Evolutionary conservation across 2,329 filamentous ascomycete genomes (phyloP).

Genomic region (Monosporascus sp.): DNA sequence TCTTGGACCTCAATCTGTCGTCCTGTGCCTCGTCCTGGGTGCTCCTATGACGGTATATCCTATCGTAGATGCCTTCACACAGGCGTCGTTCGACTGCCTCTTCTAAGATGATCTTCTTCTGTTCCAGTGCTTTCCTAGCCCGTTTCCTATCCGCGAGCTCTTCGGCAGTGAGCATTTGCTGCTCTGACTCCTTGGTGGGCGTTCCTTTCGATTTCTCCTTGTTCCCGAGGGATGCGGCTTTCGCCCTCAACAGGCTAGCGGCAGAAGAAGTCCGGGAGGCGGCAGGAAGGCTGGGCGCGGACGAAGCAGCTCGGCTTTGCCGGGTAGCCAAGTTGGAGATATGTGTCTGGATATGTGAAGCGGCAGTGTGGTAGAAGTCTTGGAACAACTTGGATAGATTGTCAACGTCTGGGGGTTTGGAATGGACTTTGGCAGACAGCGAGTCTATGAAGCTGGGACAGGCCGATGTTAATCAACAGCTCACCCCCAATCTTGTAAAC

Average conservation of each 20-base stretch:
- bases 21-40: conserved; percentile 94
- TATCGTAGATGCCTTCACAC: conserved; percentile 79
- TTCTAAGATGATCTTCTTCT: conserved; percentile 72
- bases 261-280: conserved; percentile 51
- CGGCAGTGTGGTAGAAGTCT: conserved; percentile 82
- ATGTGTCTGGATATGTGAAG: conserved; percentile 79
- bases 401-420: conserved; percentile 77
- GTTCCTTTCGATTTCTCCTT: conserved; percentile 44
- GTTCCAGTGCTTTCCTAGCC: conserved; percentile 70
- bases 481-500: conserved; percentile 3
- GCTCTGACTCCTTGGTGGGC: conserved; percentile 44
- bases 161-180: conserved; percentile 85
- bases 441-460: conserved; percentile 77
- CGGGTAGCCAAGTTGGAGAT: conserved; percentile 73
- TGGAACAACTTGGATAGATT: conserved; percentile 83
- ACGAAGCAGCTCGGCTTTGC: conserved; percentile 63
- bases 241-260: conserved; percentile 51
- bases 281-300: conserved; percentile 36
- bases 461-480: conserved; percentile 13
- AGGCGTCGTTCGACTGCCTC: conserved; percentile 86
- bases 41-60: conserved; percentile 85
- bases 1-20: conserved; percentile 90
- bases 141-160: conserved; percentile 78
- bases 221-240: conserved; percentile 48
- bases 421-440: conserved; percentile 78